phyloP scores from a whole-genome alignment of 768 basidiomycete genomes.

The Kwoniella sp. region DNA sequence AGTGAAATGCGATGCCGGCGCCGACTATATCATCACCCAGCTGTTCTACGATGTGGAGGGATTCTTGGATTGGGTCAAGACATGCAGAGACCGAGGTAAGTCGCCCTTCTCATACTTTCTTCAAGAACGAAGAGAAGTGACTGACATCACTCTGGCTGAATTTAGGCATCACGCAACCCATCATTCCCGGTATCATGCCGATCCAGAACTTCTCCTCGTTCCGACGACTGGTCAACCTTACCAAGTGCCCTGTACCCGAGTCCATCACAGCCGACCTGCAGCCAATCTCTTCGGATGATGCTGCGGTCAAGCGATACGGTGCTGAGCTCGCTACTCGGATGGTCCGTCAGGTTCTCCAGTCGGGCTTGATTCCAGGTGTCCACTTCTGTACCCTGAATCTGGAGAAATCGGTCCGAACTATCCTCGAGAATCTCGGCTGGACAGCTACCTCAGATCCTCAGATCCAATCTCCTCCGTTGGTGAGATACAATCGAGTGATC shows the following conservation, averaged over 20 bases:
- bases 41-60: constrained; percentile 93
- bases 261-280: constrained; percentile 69
- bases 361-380: constrained; percentile 62
- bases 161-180: constrained; percentile 81
- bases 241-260: constrained; percentile 74
- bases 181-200: constrained; percentile 96
- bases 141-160: neutral
- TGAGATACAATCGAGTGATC: constrained; percentile 50
- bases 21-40: constrained; percentile 94
- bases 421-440: constrained; percentile 81
- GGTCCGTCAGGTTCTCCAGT: constrained; percentile 65
- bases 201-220: constrained; percentile 96
- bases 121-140: neutral
- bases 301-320: constrained; percentile 93
- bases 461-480: constrained; percentile 52
- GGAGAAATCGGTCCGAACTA: constrained; percentile 87
- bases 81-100: constrained; percentile 72
- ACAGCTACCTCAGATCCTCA: constrained; percentile 26
- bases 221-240: constrained; percentile 83
- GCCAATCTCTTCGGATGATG: constrained; percentile 86
- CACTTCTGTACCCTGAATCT: constrained; percentile 97
- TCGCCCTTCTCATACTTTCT: constrained; percentile 16
- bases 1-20: constrained; percentile 88
- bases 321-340: constrained; percentile 79
- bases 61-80: constrained; percentile 77